Evolutionary conservation across 2,329 filamentous ascomycete genomes (phyloP), one percentile per base, ranked within the genome.

Genomic region (Alternaria metachromatica): DNA sequence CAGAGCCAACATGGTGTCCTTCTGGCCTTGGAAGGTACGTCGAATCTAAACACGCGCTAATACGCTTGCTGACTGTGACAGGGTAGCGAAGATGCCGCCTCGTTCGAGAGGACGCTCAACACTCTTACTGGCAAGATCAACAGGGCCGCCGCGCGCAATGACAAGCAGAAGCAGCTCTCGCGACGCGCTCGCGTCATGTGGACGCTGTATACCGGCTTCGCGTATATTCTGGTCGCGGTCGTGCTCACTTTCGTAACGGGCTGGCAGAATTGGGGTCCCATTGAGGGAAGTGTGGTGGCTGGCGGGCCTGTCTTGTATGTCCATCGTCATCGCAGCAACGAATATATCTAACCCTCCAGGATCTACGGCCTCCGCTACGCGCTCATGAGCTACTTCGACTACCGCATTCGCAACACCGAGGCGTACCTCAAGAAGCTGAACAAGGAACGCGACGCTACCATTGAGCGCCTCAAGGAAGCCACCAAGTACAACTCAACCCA

Each of bases 401-500:
- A 92, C 78, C 92, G 93, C 65, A 90, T 96, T 72, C 87, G 90
- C 21, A 88, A 85, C 15, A 86, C 92, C 11, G 88, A 91, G 69
- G 80, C 85, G 43, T 87, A 90, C 44, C 85, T 98, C 28, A 91
- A 95, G 72, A 87, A 87, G 20, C 87, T 94, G 37, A 89, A 94
- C 73, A 88, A 89, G 58, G 92, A 97, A 80, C 89, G 95, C 58
- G 89, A 92, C 63, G 89, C 89, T 72, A 97, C 94, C 2, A 98
- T 99, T 69, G 91, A 97, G 78, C 94, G 94, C 81, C 88, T 99
- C 67, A 99, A 99, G 82, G 90, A 91, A 62, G 94, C 94, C 25
- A 99, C 96, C 33, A 97, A 92, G 80, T 99, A 97, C 82, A 93
- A 98, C 80, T 96, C 94, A 30, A 99, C 96, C 2, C 89, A 96